phyloP scores from a whole-genome alignment of 345 rosid species.

The Noccaea bulbosa region DNA sequence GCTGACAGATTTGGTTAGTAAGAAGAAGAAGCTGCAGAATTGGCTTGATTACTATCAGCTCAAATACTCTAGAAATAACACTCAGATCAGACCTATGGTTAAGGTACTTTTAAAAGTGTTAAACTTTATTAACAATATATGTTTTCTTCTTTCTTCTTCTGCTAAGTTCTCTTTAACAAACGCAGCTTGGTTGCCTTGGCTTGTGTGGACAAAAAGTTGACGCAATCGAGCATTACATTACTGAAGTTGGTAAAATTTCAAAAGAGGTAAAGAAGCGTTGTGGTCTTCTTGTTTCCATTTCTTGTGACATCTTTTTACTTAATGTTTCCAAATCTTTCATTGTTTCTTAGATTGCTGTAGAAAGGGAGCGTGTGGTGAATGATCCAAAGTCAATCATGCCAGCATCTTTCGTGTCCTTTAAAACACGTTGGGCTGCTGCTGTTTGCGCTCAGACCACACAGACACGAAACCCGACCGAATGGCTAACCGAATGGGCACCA shows the following conservation, averaged over 20 bases:
- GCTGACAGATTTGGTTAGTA: constrained; percentile 73
- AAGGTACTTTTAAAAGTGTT: constrained; percentile 55
- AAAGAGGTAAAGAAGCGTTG: constrained; percentile 61
- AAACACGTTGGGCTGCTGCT: constrained; percentile 96
- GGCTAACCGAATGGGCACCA: constrained; percentile 97
- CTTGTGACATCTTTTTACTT: neutral
- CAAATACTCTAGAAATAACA: constrained; percentile 59
- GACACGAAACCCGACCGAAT: constrained; percentile 77
- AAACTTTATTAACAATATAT: neutral
- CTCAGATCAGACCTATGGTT: constrained; percentile 51
- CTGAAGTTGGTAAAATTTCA: constrained; percentile 70
- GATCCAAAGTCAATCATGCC: constrained; percentile 86
- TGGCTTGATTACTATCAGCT: constrained; percentile 88
- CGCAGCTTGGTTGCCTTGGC: constrained; percentile 90
- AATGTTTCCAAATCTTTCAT: constrained; percentile 25
- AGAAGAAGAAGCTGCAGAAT: constrained; percentile 69
- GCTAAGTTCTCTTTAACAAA: constrained; percentile 27
- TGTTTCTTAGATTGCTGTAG: constrained; percentile 67
- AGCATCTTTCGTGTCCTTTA: constrained; percentile 94
- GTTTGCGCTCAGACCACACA: constrained; percentile 98
- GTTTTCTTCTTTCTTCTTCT: neutral
- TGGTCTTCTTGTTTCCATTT: constrained; percentile 1
- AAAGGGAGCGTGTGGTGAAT: constrained; percentile 58
- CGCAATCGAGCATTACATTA: constrained; percentile 64
- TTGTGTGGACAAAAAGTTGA: constrained; percentile 80